Evolutionary conservation across 495 filamentous ascomycete genomes (phyloP), one percentile per base, ranked within the genome.

Genomic region (Penicillium silybi): DNA sequence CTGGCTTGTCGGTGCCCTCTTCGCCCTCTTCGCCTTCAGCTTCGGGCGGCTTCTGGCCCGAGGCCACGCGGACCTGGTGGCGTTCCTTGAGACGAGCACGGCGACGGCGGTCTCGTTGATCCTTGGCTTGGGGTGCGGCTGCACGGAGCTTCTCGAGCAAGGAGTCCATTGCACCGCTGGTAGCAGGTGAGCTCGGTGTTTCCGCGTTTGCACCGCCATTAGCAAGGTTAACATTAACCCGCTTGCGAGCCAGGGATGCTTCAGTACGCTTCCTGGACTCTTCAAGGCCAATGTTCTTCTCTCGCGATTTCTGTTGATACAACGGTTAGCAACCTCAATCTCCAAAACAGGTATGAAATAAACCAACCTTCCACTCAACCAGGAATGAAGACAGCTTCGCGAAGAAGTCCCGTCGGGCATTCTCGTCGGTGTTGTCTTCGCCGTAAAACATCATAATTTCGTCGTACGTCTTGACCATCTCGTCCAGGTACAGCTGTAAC

Each of bases 401-500:
- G 59, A 98, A 98, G 80, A 98, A 98, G 64, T 96, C 92, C 54
- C 95, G 81, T 48, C 92, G 83, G n/a, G 91, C 89, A 65, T 88
- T 93, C 27, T 98, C 93, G 65, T 98, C 95, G 15, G 79, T 77
- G 29, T 86, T 85, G 65, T 98, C 95, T 70, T 98, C 93, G 50
- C 93, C 93, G 64, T 95, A 98, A 74, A 97, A 97, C 18, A 85
- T 80, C 85, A 98, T 90, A 53, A 97, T 96, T 68, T 97, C 90
- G 57, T 97, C 88, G 71, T 92, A 97, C 5, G 87, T 86, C 57
- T 87, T 83, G 44, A 80, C 72, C 91, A 96, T 96, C 61, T 96
- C 90, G 54, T 96, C 92, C 16, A 97, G 73, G 65, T 96, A 96
- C 22, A 97, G 76, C 62, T 90, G 80, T 84, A 98, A 85, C 74